phyloP scores from a whole-genome alignment of 139 green algal species.

The Coelastrella sp. region DNA sequence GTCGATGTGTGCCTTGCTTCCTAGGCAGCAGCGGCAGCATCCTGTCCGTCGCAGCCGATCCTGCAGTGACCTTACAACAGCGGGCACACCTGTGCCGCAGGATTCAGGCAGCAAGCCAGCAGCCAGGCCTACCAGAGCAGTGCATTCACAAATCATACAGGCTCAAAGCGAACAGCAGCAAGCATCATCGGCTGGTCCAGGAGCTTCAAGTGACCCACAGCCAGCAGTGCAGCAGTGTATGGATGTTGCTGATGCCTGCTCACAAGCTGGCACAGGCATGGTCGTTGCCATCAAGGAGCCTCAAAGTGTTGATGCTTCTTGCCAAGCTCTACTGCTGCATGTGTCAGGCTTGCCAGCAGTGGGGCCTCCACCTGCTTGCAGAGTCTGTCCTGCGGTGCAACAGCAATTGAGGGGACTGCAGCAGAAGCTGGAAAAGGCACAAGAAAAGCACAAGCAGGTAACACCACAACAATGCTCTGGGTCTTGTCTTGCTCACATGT shows the following conservation, averaged over 20 bases:
- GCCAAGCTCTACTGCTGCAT: conserved; percentile 6
- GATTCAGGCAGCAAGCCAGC: no score
- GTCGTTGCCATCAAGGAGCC: no score
- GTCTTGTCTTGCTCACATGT: no score
- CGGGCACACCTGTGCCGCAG: not conserved
- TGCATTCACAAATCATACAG: no score
- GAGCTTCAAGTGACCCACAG: no score
- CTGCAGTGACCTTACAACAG: not conserved
- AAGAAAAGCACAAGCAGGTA: conserved; percentile 32
- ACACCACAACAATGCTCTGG: no score
- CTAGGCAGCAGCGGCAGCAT: no score
- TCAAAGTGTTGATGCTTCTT: not conserved
- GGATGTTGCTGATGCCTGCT: not conserved
- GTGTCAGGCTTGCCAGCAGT: not conserved
- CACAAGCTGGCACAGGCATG: not conserved
- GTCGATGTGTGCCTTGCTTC: no score
- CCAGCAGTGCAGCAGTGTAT: not conserved
- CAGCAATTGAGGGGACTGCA: conserved; percentile 27
- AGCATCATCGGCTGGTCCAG: no score
- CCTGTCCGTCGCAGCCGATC: not conserved
- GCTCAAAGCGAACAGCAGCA: no score
- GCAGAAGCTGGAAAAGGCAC: not conserved
- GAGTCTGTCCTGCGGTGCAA: not conserved
- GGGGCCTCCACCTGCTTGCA: not conserved
- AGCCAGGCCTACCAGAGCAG: no score